Evolutionary conservation across 805 yeast species (phyloP).

Genomic region (Metschnikowia dekortorum): DNA sequence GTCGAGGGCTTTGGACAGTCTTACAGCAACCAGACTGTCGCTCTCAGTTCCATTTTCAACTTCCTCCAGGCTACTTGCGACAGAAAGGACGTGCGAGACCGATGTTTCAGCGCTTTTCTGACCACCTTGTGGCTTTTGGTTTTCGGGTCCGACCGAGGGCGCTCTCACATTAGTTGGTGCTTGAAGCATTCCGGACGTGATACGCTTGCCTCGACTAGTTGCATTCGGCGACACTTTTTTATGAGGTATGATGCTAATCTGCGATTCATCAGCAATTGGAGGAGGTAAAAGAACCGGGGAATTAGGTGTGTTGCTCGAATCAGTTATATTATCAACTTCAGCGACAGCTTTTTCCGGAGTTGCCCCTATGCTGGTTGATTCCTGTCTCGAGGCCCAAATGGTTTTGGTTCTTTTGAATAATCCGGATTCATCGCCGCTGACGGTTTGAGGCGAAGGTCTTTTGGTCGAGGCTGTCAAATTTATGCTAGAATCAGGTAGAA

Average conservation of each 20-base stretch:
- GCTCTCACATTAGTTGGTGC: conserved; percentile 19
- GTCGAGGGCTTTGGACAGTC: conserved; percentile 4
- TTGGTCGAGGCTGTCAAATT: conserved; percentile 3
- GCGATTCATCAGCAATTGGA: conserved; percentile 19
- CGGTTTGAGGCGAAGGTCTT: not conserved
- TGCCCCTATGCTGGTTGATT: conserved; percentile 1
- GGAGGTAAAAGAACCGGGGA: conserved; percentile 30
- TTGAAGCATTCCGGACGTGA: conserved; percentile 41
- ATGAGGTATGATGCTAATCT: conserved; percentile 24
- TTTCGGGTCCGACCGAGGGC: not conserved
- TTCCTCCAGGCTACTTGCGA: conserved; percentile 5
- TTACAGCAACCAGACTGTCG: conserved; percentile 7
- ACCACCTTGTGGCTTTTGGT: not conserved
- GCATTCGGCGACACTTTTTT: conserved; percentile 20
- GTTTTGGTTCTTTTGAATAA: conserved; percentile 11
- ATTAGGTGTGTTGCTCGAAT: conserved; percentile 1
- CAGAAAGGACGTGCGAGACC: not conserved
- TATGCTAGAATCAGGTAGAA: conserved; percentile 6
- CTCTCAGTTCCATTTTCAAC: conserved; percentile 12
- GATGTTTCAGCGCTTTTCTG: not conserved
- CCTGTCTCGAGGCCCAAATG: conserved; percentile 12
- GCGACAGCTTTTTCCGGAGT: not conserved
- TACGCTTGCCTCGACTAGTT: conserved; percentile 18
- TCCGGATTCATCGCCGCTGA: conserved; percentile 3
- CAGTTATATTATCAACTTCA: not conserved